Evolutionary conservation across 352 stramenopile genomes (phyloP).

Genomic region (Heterotrichella gracilis): DNA sequence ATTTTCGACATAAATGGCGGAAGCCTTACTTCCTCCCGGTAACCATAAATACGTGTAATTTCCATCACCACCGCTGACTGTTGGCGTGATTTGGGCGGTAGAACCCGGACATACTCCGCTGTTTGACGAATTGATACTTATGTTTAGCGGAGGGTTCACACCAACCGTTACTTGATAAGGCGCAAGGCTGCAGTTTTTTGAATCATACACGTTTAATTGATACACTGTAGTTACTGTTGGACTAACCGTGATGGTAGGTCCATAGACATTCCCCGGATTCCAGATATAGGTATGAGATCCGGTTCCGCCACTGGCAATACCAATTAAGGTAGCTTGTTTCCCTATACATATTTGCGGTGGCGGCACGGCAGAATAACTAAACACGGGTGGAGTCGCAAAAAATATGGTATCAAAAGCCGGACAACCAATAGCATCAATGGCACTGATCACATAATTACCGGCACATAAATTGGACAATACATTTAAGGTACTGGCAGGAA

Average conservation of each 20-base stretch:
- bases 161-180: background rate
- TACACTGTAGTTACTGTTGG: background rate
- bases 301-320: background rate
- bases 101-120: background rate
- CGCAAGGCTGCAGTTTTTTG: background rate
- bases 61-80: background rate
- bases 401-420: background rate
- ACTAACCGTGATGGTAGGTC: background rate
- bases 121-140: background rate
- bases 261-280: background rate
- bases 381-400: background rate
- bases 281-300: background rate
- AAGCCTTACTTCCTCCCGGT: background rate
- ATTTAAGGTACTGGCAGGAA: background rate
- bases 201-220: background rate
- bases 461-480: background rate
- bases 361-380: background rate
- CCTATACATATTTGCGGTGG: background rate
- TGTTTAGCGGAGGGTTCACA: background rate
- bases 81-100: background rate
- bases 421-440: background rate
- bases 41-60: background rate
- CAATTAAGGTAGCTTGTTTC: background rate
- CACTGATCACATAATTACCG: background rate
- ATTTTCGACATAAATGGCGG: background rate